Evolutionary conservation across 2,329 filamentous ascomycete species (phyloP), one percentile per base, ranked within the genome.

Genomic region (Coniochaeta sp.): DNA sequence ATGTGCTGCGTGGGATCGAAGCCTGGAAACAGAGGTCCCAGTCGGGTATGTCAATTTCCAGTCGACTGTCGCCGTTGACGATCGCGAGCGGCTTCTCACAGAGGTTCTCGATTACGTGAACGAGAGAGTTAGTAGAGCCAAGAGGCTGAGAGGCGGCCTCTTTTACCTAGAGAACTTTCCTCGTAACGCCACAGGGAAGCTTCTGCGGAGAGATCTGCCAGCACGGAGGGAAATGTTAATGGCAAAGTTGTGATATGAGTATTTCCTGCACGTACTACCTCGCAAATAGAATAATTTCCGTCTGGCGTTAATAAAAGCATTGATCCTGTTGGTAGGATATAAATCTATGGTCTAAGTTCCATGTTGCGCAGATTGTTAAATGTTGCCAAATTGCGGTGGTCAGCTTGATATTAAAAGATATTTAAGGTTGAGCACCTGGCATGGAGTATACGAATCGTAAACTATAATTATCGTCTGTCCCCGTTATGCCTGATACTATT

Each of bases 161-260:
- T 62, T 69, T 10, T 38, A 62, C 19, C 59, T 71, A n/a, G 59
- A 68, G 10, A 52, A 62, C 44, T 60, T 73, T 14, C 72, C 71
- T 1, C 72, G 69, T 61, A 65, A 64, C 17, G 47, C 59, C 6
- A 65, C 67, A 36, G 72, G 71, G 19, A 73, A 73, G 61, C 58
- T 73, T 22, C 55, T 72, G 22, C 59, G 70, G 54, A 65, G 32
- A 44, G 50, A 57, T 38, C 10, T 38, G 36, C 36, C 36, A 12
- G 36, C 36, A 14, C 4, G 36, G 36, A 38, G 36, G 36, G 36
- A 14, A 17, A 38, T 38, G 10, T 12, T 38, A 3, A 38, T 4
- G 36, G 36, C 36, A 12, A 38, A 38, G 36, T 17, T 38, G 10
- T 38, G 36, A 38, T 32, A 9, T 32, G 30, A 9, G 30, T 32